Base-by-base conservation (phyloP, 2,329 filamentous ascomycete species). In the Fusarium transvaalense region DNA sequence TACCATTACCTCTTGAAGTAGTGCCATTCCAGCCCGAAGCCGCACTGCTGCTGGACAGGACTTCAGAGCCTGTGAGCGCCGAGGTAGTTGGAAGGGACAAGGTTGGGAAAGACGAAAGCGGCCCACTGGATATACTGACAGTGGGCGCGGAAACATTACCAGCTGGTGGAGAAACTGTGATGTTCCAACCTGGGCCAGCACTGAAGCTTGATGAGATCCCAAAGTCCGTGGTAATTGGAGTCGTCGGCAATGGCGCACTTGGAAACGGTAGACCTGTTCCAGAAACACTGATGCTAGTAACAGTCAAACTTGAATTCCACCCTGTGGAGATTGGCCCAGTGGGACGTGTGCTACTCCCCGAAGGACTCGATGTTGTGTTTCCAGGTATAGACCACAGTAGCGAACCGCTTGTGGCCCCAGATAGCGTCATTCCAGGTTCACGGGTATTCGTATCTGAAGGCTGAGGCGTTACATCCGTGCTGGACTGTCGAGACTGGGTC, bases 221-320 rank as follows among this genome's bases (percentile, higher is more conserved):
- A 38, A 54, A 56, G 2, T 29, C 31, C 6, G 34, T 41, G 3
- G 23, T 23, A 0, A 35, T 2, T 6, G 57, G 34, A 4, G 23
- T 14, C 2, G 19, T 19, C 2, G 34, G 2, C 1, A 35, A 41
- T 5, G 34, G 54, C 14, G 1, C 25, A 12, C 64, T 48, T 10
- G 48, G 29, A 6, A 56, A 17, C 10, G 61, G 52, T 0, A 50
- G 21, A 3, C 47, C 56, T 6, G 66, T 53, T 9, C 46, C 38
- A 13, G 66, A 23, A 7, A 45, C 12, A 34, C 50, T 43, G 34
- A 43, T 42, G 10, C 53, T 65, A 10, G 41, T 27, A 21, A 27
- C 21, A 35, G 56, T 45, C n/a, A 64, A 21, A 25, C 66, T 69
- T 31, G 67, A 69, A 56, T 68, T 70, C 58, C 66, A 63, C 9